These are phyloP conservation scores for Plenodomus tracheiphilus DNA, from an alignment of 2,329 filamentous ascomycete genomes.

Conservation along the genomic window DNA sequence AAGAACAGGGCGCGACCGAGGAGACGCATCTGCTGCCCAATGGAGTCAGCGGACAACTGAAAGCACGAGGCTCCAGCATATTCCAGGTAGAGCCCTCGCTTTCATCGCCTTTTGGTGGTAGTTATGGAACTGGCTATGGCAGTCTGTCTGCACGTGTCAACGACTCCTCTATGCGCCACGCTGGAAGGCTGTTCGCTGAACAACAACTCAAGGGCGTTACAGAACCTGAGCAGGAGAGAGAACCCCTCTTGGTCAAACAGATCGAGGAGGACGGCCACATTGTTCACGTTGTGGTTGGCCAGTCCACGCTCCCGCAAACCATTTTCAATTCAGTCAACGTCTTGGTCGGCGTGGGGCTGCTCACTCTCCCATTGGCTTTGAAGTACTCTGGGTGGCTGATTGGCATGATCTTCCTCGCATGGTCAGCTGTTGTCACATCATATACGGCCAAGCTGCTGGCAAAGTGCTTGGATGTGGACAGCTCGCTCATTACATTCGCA, in stretches of 20 bases:
- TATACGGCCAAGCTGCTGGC: slow-evolving; percentile 87
- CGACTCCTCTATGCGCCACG: slow-evolving; percentile 60
- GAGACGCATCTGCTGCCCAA: slow-evolving; percentile 34
- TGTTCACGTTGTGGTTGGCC: slow-evolving; percentile 82
- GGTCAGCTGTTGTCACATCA: slow-evolving; percentile 74
- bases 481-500: slow-evolving; percentile 87
- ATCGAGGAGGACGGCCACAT: slow-evolving; percentile 83
- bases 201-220: slow-evolving; percentile 50
- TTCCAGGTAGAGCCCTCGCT: slow-evolving; percentile 59
- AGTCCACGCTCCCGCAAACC: slow-evolving; percentile 94
- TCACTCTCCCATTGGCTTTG: slow-evolving; percentile 86
- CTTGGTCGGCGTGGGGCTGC: slow-evolving; percentile 83
- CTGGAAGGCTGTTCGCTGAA: slow-evolving; percentile 55
- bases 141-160: slow-evolving; percentile 61
- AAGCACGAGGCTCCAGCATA: slow-evolving; percentile 48
- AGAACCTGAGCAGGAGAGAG: slow-evolving; percentile 53
- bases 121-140: slow-evolving; percentile 67
- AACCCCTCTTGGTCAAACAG: slow-evolving; percentile 84
- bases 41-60: slow-evolving; percentile 31
- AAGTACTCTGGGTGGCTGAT: slow-evolving; percentile 88
- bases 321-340: slow-evolving; percentile 97
- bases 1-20: slow-evolving; percentile 38
- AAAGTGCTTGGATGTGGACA: slow-evolving; percentile 85
- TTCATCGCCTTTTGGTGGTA: slow-evolving; percentile 70
- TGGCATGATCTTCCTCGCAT: slow-evolving; percentile 73